Conservation (phyloP, 1,284 basidiomycete genomes). For the Hemileia vastatrix region DNA sequence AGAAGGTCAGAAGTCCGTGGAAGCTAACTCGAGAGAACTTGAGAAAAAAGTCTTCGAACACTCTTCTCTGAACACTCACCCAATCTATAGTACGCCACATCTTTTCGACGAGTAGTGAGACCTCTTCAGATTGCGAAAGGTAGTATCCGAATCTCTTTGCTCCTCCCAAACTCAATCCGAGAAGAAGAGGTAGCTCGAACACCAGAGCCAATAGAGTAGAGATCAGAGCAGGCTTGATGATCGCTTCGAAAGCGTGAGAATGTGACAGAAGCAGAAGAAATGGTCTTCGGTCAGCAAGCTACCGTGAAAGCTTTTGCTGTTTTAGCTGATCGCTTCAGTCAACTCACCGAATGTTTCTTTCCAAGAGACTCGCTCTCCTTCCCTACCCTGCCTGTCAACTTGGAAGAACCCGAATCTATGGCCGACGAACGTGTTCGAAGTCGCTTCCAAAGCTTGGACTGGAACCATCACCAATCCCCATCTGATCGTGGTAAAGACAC, state of each 20-base stretch:
- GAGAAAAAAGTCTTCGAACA: too few species aligned
- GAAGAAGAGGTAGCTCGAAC: constrained; percentile 29
- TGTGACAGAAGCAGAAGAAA: constrained; percentile 5
- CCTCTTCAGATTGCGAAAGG: constrained; percentile 26
- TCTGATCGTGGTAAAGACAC: constrained; percentile 33
- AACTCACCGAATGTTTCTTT: neutral
- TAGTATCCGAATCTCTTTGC: constrained; percentile 27
- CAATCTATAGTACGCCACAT: constrained; percentile 24
- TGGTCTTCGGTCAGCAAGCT: neutral
- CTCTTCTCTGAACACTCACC: too few species aligned
- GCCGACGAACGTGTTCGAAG: constrained; percentile 29
- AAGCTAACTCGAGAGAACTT: too few species aligned
- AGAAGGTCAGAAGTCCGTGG: too few species aligned
- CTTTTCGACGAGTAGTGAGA: constrained; percentile 16
- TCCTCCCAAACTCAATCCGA: constrained; percentile 26
- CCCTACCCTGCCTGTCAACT: constrained; percentile 4
- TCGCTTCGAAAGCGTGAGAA: constrained; percentile 24
- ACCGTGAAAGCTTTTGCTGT: constrained; percentile 24
- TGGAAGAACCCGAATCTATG: constrained; percentile 28
- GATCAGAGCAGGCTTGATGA: constrained; percentile 26
- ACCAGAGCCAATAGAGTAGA: constrained; percentile 26
- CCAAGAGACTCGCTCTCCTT: constrained; percentile 9
- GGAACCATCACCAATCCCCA: constrained; percentile 34
- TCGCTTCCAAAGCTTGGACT: constrained; percentile 28
- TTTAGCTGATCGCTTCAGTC: too few species aligned